Percentiles rank a stretch among this genome's conserved stretches.
Evolutionary conservation across 176 grass and related monocot species (phyloP).

Genomic region (Carex myosuroides): DNA sequence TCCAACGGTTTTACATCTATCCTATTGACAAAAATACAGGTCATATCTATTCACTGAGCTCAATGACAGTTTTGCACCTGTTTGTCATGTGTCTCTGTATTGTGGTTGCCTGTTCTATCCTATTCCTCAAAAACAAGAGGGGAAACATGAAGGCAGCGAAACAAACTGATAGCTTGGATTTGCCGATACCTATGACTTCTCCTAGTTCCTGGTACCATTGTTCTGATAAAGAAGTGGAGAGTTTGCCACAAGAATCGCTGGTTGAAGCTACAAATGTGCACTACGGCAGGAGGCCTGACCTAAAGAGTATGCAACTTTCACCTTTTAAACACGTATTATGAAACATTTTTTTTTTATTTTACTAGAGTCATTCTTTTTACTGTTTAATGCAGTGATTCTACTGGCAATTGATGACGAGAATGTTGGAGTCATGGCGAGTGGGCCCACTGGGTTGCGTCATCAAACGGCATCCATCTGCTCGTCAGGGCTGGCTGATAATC

Average conservation of each 20-base stretch:
- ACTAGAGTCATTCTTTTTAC: background rate
- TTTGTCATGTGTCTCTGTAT: conserved; percentile 35
- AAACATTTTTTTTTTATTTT: background rate
- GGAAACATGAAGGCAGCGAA: conserved; percentile 12
- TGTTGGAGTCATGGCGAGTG: conserved; percentile 43
- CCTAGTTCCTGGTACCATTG: conserved; percentile 27
- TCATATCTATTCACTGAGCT: conserved; percentile 32
- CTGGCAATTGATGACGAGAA: conserved; percentile 25
- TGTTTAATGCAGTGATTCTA: conserved; percentile 26
- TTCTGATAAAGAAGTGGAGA: conserved; percentile 39
- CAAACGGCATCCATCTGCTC: conserved; percentile 43
- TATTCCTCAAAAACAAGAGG: conserved; percentile 43
- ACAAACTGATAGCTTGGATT: conserved; percentile 31
- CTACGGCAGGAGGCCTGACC: conserved; percentile 28
- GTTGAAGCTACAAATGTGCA: conserved; percentile 38
- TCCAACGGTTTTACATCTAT: conserved; percentile 39
- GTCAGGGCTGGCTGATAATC: conserved; percentile 28
- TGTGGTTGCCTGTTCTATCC: conserved; percentile 10
- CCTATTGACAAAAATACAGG: conserved; percentile 41
- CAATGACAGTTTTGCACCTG: conserved; percentile 36
- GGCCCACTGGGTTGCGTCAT: conserved; percentile 31
- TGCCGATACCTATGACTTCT: conserved; percentile 24
- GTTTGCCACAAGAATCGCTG: conserved; percentile 25
- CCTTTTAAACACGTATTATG: background rate
- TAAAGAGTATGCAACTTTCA: conserved; percentile 32